These are phyloP conservation scores for Fusarium albosuccineum DNA, from an alignment of 2,329 filamentous ascomycete genomes.

Conservation along the genomic window DNA sequence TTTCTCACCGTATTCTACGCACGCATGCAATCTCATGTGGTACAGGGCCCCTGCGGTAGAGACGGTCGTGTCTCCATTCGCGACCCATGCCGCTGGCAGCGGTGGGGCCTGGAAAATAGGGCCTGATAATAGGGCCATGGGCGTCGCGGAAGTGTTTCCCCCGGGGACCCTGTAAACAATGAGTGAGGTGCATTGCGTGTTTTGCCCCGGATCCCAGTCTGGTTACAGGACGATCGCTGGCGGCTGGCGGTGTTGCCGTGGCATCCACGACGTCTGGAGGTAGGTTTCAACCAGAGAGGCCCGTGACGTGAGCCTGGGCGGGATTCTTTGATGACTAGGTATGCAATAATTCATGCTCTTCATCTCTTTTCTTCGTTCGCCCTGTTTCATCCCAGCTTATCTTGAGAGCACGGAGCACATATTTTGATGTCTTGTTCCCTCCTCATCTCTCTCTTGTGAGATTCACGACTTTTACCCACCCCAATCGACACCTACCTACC, in stretches of 20 bases:
- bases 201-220: slow-evolving; percentile 1
- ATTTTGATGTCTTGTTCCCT: neutral
- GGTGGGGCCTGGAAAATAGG: neutral
- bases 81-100: neutral
- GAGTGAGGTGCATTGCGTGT: slow-evolving; percentile 27
- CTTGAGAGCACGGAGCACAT: neutral
- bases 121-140: slow-evolving; percentile 1
- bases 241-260: slow-evolving; percentile 23
- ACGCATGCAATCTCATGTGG: neutral
- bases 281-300: slow-evolving; percentile 12
- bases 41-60: neutral
- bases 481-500: neutral
- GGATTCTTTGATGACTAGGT: neutral
- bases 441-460: neutral
- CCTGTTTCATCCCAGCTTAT: neutral
- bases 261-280: slow-evolving; percentile 15
- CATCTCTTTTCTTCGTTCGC: neutral
- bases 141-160: slow-evolving; percentile 9
- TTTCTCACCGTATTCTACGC: no score
- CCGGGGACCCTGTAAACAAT: slow-evolving; percentile 10
- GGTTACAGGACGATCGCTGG: neutral
- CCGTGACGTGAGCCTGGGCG: slow-evolving; percentile 12
- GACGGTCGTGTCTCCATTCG: neutral
- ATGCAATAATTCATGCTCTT: neutral
- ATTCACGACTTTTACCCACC: neutral